phyloP scores from a whole-genome alignment of 2,329 filamentous ascomycete species.

The Elsinoe arachidis region DNA sequence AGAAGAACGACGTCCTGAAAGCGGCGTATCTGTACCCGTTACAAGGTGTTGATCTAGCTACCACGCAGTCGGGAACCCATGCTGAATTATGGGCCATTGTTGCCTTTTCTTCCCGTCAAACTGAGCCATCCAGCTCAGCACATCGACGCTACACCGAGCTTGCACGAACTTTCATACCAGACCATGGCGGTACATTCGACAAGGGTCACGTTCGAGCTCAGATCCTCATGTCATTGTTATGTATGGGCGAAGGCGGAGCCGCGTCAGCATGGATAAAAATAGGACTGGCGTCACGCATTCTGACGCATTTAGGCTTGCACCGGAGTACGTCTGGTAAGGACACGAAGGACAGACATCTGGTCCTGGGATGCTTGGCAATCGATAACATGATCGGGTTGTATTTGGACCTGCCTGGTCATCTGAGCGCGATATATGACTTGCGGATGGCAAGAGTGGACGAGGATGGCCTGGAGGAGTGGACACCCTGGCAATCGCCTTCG shows the following conservation, averaged over 20 bases:
- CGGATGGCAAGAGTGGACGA: constrained; percentile 47
- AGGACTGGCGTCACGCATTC: constrained; percentile 53
- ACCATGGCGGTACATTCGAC: constrained; percentile 26
- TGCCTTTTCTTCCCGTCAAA: constrained; percentile 26
- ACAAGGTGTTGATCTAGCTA: constrained; percentile 19
- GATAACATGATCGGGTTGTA: constrained; percentile 50
- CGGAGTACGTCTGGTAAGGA: background rate
- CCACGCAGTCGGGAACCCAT: constrained; percentile 32
- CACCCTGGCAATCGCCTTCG: constrained; percentile 47
- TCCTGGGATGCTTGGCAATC: constrained; percentile 41
- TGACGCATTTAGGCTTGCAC: constrained; percentile 23
- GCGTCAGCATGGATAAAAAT: constrained; percentile 55
- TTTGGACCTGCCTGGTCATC: constrained; percentile 43
- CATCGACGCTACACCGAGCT: background rate
- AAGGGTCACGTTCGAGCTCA: constrained; percentile 36
- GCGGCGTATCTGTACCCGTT: constrained; percentile 48
- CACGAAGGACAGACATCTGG: background rate
- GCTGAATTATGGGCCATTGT: constrained; percentile 40
- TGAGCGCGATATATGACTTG: constrained; percentile 42
- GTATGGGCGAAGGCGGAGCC: constrained; percentile 51
- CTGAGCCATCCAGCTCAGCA: constrained; percentile 12
- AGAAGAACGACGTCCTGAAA: constrained; percentile 55
- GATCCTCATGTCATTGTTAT: constrained; percentile 49
- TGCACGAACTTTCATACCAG: constrained; percentile 25
- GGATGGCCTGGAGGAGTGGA: constrained; percentile 65